phyloP scores from a whole-genome alignment of 257 asterid species.

The Scutellaria baicalensis region DNA sequence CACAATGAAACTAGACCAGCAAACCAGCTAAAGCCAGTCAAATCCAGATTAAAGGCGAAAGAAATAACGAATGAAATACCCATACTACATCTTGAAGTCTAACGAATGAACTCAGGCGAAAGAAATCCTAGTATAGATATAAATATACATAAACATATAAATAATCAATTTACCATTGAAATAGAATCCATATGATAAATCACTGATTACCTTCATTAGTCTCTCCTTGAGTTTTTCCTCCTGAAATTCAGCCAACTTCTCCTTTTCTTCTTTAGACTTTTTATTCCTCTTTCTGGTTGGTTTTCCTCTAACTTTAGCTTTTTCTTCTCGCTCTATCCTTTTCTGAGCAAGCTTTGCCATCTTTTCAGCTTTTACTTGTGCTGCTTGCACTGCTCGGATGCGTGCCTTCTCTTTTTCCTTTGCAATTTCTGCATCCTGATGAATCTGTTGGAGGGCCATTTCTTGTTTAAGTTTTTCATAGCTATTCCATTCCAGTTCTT shows the following conservation, averaged over 20 bases:
- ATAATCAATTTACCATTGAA: neutral
- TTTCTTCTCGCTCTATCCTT: conserved; percentile 51
- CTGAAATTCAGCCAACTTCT: conserved; percentile 42
- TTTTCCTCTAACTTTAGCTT: conserved; percentile 28
- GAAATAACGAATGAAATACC: too few species aligned
- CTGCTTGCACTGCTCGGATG: conserved; percentile 40
- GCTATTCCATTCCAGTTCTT: conserved; percentile 85
- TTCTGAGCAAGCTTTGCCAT: conserved; percentile 39
- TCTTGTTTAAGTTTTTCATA: conserved; percentile 53
- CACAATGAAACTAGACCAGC: neutral
- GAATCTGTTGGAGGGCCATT: conserved; percentile 38
- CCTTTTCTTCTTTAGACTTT: conserved; percentile 60
- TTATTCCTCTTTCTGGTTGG: conserved; percentile 30
- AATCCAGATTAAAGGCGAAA: too few species aligned
- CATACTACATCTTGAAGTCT: too few species aligned
- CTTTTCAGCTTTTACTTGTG: conserved; percentile 47
- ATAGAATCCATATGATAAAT: neutral
- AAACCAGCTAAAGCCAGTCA: too few species aligned
- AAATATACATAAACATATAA: neutral
- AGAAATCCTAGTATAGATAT: neutral
- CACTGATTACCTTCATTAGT: conserved; percentile 52
- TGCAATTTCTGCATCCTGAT: conserved; percentile 37
- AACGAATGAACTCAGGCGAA: neutral
- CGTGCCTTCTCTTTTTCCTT: conserved; percentile 47
- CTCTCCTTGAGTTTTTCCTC: conserved; percentile 74